These are phyloP conservation scores for Diaporthe longicolla DNA, from an alignment of 2,329 filamentous ascomycete species.

Conservation along the genomic window DNA sequence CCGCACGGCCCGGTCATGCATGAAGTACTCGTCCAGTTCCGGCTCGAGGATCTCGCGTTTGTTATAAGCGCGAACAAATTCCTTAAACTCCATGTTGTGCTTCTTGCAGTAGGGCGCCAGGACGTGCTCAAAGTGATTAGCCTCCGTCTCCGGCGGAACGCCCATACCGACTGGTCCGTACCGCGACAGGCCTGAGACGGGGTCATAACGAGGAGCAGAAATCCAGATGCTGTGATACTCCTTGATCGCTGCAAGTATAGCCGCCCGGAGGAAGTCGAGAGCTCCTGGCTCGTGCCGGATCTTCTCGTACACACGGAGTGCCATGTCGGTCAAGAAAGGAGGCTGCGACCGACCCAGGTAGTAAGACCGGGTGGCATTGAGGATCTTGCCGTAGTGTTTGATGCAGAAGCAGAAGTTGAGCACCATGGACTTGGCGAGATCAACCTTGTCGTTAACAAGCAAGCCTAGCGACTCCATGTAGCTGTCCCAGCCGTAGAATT, in stretches of 20 bases:
- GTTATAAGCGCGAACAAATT: slow-evolving; percentile 94
- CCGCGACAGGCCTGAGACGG: slow-evolving; percentile 82
- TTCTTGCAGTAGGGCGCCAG: slow-evolving; percentile 87
- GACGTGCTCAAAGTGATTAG: slow-evolving; percentile 87
- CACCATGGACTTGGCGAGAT: slow-evolving; percentile 95
- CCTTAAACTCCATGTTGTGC: slow-evolving; percentile 82
- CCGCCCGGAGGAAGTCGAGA: slow-evolving; percentile 82
- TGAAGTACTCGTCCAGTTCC: slow-evolving; percentile 93
- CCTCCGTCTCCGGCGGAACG: slow-evolving; percentile 92
- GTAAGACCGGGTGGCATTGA: slow-evolving; percentile 97
- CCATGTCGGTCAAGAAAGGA: slow-evolving; percentile 98
- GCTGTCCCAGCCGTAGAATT: slow-evolving; percentile 98
- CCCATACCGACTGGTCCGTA: slow-evolving; percentile 88
- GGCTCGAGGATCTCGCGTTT: slow-evolving; percentile 81
- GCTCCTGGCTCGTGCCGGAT: slow-evolving; percentile 89
- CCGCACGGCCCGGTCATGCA: slow-evolving; percentile 94
- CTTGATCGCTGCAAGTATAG: slow-evolving; percentile 94
- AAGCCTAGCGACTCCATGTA: slow-evolving; percentile 98
- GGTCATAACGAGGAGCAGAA: slow-evolving; percentile 81
- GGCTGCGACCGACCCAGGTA: slow-evolving; percentile 95
- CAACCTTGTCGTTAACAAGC: slow-evolving; percentile 84
- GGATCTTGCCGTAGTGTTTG: slow-evolving; percentile 97
- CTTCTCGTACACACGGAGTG: slow-evolving; percentile 90
- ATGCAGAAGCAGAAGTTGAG: slow-evolving; percentile 98
- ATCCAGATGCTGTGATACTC: slow-evolving; percentile 95